Percentiles rank a stretch among this genome's conserved stretches.
These are phyloP conservation scores for Syncephalastrum contaminatum DNA, from an alignment of 371 early-diverging fungal genomes.

Conservation along the genomic window DNA sequence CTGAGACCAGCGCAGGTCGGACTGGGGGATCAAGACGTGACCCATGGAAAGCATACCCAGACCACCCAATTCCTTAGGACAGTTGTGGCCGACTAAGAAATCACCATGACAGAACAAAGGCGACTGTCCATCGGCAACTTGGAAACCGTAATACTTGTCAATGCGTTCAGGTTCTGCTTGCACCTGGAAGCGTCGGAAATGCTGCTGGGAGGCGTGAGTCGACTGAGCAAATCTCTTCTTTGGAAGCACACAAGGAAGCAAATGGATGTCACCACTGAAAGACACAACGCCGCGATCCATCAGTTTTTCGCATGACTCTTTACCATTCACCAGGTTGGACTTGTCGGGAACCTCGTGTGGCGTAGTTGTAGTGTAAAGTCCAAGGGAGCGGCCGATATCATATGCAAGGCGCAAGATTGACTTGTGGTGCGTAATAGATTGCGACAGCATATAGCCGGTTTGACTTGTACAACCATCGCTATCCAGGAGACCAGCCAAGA, in stretches of 20 bases:
- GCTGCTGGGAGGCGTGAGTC: background rate
- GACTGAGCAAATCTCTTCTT: background rate
- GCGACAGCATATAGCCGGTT: background rate
- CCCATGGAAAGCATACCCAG: conserved; percentile 99
- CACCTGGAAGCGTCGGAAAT: conserved; percentile 1
- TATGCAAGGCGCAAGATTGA: conserved; percentile 4
- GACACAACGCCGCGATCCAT: background rate
- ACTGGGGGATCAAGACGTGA: conserved; percentile 96
- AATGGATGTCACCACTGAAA: background rate
- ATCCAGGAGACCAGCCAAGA: conserved; percentile 12
- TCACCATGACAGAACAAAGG: conserved; percentile 4
- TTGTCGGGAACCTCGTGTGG: background rate
- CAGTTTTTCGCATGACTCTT: no score
- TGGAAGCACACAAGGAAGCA: conserved; percentile 1
- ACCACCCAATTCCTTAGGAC: conserved; percentile 97
- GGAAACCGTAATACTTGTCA: conserved; percentile 3
- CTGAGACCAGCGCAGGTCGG: conserved; percentile 95
- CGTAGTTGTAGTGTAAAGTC: conserved; percentile 1
- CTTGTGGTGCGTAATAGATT: background rate
- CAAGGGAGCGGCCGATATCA: conserved; percentile 2
- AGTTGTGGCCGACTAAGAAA: conserved; percentile 22
- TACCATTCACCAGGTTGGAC: background rate
- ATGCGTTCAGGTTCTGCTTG: conserved; percentile 2
- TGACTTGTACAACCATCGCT: conserved; percentile 5
- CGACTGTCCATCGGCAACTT: conserved; percentile 5